Evolutionary conservation across 805 yeast species (phyloP).

Genomic region (Millerozyma acaciae): DNA sequence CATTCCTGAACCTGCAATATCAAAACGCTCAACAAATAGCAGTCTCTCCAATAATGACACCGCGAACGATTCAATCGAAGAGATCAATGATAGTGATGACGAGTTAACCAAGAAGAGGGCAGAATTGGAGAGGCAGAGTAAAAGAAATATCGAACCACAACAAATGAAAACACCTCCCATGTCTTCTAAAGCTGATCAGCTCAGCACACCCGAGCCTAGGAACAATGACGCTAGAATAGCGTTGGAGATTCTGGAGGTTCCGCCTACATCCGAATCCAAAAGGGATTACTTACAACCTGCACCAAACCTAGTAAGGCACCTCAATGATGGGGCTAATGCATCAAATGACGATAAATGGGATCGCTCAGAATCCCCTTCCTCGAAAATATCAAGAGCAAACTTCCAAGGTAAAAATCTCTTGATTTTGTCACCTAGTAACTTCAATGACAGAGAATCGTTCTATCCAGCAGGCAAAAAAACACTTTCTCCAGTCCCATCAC

Average conservation of each 20-base stretch:
- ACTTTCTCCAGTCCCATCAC: conserved; percentile 5
- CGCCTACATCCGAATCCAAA: too few relatives aligned
- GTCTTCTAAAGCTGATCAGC: conserved; percentile 1
- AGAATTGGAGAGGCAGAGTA: background rate
- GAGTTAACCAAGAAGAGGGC: conserved; percentile 18
- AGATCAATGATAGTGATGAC: conserved; percentile 38
- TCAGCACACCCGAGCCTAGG: too few relatives aligned
- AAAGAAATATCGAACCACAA: background rate
- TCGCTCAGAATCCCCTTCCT: conserved; percentile 8
- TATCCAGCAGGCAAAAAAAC: conserved; percentile 10
- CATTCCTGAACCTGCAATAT: too few relatives aligned
- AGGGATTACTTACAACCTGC: too few relatives aligned
- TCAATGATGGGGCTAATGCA: too few relatives aligned
- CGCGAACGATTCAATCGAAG: conserved; percentile 37
- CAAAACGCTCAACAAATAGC: too few relatives aligned
- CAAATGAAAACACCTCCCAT: conserved; percentile 3
- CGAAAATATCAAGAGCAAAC: conserved; percentile 14
- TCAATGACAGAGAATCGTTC: conserved; percentile 31
- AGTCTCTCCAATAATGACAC: conserved; percentile 1
- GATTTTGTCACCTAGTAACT: conserved; percentile 38
- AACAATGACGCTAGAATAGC: too few relatives aligned
- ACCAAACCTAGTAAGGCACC: too few relatives aligned
- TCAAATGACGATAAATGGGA: background rate
- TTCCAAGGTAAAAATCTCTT: conserved; percentile 28
- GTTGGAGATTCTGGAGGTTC: too few relatives aligned